Percentiles rank a stretch among this genome's conserved stretches.
Evolutionary conservation across 371 early-diverging fungal species (phyloP).

Genomic region (Apophysomyces trapeziformis): DNA sequence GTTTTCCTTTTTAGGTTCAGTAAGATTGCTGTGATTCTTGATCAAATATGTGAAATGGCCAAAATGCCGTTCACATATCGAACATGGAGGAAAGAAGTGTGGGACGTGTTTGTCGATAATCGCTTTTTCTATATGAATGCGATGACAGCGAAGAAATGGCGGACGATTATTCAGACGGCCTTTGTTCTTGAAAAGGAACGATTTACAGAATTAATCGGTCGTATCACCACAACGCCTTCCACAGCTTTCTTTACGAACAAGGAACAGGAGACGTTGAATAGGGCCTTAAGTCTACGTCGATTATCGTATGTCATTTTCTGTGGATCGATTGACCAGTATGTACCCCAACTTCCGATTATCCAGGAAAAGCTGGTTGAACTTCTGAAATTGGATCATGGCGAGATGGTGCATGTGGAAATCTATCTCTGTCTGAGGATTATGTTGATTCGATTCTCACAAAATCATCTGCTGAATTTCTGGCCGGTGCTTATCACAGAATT

Average conservation of each 20-base stretch:
- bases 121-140: conserved; percentile 73
- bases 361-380: conserved; percentile 92
- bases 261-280: conserved; percentile 76
- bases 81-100: conserved; percentile 80
- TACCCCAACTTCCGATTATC: conserved; percentile 77
- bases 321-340: conserved; percentile 79
- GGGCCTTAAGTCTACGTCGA: conserved; percentile 73
- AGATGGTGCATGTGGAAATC: conserved; percentile 81
- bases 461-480: conserved; percentile 88
- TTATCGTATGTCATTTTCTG: conserved; percentile 81
- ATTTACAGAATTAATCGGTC: conserved; percentile 70
- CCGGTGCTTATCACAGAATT: conserved; percentile 89
- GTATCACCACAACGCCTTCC: conserved; percentile 76
- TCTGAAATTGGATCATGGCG: conserved; percentile 69
- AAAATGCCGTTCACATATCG: conserved; percentile 68
- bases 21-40: conserved; percentile 42
- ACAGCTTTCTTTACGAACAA: conserved; percentile 81
- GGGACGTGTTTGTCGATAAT: conserved; percentile 79
- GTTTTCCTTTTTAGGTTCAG: conserved; percentile 21
- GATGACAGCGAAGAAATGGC: conserved; percentile 65
- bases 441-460: conserved; percentile 76
- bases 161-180: conserved; percentile 64
- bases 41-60: conserved; percentile 62
- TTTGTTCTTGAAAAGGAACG: conserved; percentile 76
- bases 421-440: conserved; percentile 85